Evolutionary conservation across 805 yeast species (phyloP).

Genomic region (Metschnikowia amazonensis): DNA sequence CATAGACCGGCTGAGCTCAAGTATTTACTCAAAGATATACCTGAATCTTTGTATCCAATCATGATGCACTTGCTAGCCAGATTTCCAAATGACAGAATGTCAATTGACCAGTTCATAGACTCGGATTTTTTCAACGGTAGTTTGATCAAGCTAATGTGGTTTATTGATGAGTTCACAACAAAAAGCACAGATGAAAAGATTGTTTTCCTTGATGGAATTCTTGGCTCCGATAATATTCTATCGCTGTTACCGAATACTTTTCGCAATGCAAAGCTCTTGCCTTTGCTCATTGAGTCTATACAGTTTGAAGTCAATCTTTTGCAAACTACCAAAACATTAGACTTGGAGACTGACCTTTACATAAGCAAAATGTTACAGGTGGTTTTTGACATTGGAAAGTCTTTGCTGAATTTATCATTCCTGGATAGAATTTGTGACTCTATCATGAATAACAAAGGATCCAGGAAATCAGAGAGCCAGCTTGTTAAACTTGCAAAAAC

Average conservation of each 20-base stretch:
- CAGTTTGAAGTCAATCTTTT: slow-evolving; percentile 33
- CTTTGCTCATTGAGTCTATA: slow-evolving; percentile 56
- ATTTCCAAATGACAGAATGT: slow-evolving; percentile 52
- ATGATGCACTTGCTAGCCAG: slow-evolving; percentile 54
- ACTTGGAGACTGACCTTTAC: slow-evolving; percentile 33
- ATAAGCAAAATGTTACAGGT: slow-evolving; percentile 50
- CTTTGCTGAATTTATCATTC: slow-evolving; percentile 73
- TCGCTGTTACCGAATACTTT: slow-evolving; percentile 38
- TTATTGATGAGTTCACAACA: slow-evolving; percentile 79
- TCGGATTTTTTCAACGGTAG: slow-evolving; percentile 80
- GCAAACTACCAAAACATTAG: slow-evolving; percentile 15
- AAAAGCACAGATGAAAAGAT: slow-evolving; percentile 63
- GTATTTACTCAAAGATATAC: slow-evolving; percentile 53
- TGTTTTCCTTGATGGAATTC: slow-evolving; percentile 63
- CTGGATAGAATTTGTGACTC: slow-evolving; percentile 61
- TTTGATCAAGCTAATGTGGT: slow-evolving; percentile 71
- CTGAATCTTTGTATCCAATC: slow-evolving; percentile 48
- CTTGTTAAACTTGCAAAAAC: slow-evolving; percentile 27
- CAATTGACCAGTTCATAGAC: slow-evolving; percentile 64
- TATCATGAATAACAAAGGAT: slow-evolving; percentile 27
- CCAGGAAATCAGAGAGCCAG: slow-evolving; percentile 20
- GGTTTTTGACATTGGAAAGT: slow-evolving; percentile 58
- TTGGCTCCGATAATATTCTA: slow-evolving; percentile 26
- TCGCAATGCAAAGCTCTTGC: slow-evolving; percentile 69
- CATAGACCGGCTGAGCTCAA: slow-evolving; percentile 32